Evolutionary conservation across 2,329 filamentous ascomycete genomes (phyloP).

Genomic region (Orbilia quercus): DNA sequence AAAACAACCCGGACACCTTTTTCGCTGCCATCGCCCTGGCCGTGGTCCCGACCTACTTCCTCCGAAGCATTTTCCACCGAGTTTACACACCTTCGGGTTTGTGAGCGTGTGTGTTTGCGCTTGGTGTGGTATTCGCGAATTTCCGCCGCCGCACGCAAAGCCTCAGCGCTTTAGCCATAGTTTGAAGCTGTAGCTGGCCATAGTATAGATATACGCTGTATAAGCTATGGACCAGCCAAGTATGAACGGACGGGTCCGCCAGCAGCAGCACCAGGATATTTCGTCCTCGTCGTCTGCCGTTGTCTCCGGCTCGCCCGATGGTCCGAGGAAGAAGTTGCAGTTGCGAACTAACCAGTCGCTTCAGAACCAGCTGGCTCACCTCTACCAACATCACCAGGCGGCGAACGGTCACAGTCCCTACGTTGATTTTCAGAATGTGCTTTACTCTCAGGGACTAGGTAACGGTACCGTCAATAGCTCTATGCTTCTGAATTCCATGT

Average conservation of each 20-base stretch:
- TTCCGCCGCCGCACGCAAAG: neutral
- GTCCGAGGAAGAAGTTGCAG: slow-evolving; percentile 20
- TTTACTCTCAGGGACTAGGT: slow-evolving; percentile 22
- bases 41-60: neutral
- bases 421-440: slow-evolving; percentile 53
- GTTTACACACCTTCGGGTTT: neutral
- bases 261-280: slow-evolving; percentile 22
- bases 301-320: slow-evolving; percentile 44
- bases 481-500: slow-evolving; percentile 13
- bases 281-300: slow-evolving; percentile 30
- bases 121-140: no score
- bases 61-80: neutral
- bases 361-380: slow-evolving; percentile 39
- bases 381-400: slow-evolving; percentile 51
- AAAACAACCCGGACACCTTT: slow-evolving; percentile 1
- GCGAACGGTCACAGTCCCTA: slow-evolving; percentile 31
- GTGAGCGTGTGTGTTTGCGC: neutral
- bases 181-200: no score
- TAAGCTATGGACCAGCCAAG: slow-evolving; percentile 15
- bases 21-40: slow-evolving; percentile 6
- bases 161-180: slow-evolving; percentile 10
- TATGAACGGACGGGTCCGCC: slow-evolving; percentile 21
- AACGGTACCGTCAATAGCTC: neutral
- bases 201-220: no score
- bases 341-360: slow-evolving; percentile 34